phyloP scores from a whole-genome alignment of 225 moss, liverwort and hornwort species.

The Polytrichum commune region DNA sequence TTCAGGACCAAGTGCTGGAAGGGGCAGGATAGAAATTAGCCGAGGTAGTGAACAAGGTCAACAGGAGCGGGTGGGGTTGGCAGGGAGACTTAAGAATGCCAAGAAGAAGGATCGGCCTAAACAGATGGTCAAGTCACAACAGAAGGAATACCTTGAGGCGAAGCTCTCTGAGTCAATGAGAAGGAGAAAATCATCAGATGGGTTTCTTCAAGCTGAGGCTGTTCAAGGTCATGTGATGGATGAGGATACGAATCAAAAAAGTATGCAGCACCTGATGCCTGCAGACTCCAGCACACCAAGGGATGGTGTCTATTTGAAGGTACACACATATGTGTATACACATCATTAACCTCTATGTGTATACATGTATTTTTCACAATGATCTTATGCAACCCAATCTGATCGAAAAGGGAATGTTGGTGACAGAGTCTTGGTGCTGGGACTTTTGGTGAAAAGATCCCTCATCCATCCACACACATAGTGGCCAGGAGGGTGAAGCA shows the following conservation, averaged over 20 bases:
- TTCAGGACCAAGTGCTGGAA: slow-evolving; percentile 1
- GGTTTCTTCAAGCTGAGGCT: background rate
- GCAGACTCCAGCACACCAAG: no score
- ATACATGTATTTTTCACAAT: no score
- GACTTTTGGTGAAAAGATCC: background rate
- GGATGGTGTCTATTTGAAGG: no score
- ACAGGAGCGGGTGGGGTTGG: background rate
- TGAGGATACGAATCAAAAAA: no score
- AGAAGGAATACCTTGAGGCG: background rate
- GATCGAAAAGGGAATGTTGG: background rate
- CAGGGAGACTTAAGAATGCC: background rate
- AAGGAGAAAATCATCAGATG: background rate
- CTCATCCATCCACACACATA: background rate
- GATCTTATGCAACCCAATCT: background rate
- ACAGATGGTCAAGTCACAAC: background rate
- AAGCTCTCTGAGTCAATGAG: background rate
- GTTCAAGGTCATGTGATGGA: background rate
- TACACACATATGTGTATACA: no score
- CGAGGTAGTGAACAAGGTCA: background rate
- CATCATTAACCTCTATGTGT: no score
- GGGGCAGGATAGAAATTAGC: background rate
- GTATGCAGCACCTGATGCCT: no score
- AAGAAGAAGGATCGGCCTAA: background rate
- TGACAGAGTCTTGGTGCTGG: background rate
- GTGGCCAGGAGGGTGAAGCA: background rate